phyloP scores from a whole-genome alignment of 1,139 yeast species.

The Yamadazyma sp. region DNA sequence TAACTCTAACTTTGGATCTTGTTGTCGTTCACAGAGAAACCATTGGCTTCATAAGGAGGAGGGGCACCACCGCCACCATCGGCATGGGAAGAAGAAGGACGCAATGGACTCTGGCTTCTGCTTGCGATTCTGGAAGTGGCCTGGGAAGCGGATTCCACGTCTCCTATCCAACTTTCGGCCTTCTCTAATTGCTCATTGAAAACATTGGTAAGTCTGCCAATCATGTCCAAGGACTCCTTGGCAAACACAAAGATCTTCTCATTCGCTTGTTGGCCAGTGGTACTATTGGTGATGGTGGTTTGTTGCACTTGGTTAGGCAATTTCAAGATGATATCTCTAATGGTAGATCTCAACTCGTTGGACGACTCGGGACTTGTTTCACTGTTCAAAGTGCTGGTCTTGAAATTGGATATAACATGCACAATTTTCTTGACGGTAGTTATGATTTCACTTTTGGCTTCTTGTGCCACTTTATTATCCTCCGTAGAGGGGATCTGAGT shows the following conservation, averaged over 20 bases:
- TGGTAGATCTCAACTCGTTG: conserved; percentile 57
- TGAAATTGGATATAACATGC: conserved; percentile 79
- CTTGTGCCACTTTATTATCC: conserved; percentile 26
- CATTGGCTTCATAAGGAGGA: conserved; percentile 4
- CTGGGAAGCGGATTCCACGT: conserved; percentile 23
- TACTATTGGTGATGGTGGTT: conserved; percentile 17
- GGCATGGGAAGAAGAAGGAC: conserved; percentile 1
- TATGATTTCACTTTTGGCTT: conserved; percentile 78
- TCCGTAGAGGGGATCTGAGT: conserved; percentile 7
- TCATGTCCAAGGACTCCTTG: conserved; percentile 86
- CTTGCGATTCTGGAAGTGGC: conserved; percentile 3
- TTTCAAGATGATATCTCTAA: conserved; percentile 72
- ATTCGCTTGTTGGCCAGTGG: conserved; percentile 39
- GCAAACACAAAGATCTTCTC: conserved; percentile 79
- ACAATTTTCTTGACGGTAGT: conserved; percentile 88
- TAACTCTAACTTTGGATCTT: conserved; percentile 3
- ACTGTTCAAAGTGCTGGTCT: conserved; percentile 60
- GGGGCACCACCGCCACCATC: background rate
- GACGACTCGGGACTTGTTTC: conserved; percentile 16
- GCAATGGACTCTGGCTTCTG: conserved; percentile 8
- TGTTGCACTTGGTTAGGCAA: conserved; percentile 56
- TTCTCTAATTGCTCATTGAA: conserved; percentile 81
- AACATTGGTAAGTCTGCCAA: conserved; percentile 74
- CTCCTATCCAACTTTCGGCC: conserved; percentile 81
- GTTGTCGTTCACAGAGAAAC: background rate